Base-by-base conservation (phyloP, 345 rosid genomes). In the Camelina neglecta region DNA sequence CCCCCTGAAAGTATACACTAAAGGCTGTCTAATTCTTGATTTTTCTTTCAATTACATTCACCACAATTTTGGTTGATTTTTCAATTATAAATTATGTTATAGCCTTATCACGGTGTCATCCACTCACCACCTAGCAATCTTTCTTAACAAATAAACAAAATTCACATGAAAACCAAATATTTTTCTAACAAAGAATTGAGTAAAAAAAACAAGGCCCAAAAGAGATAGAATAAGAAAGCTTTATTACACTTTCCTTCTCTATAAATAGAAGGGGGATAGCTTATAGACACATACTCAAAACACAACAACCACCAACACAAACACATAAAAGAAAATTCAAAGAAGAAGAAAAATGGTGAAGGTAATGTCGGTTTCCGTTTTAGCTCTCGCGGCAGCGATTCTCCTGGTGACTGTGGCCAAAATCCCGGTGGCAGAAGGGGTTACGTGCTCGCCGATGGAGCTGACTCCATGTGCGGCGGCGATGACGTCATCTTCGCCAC, bases 391-490 rank as follows among this genome's bases (percentile, higher is more conserved):
- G 1, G 45, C 35, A 21, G 73, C 63, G 59, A 9, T 71, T 50
- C 63, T 75, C 24, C 45, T 79, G 9, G 15, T 74, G 31, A 48
- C 75, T 12, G 57, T 69, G 75, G 53, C 33, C 4, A 59, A 49
- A 9, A 21, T 64, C 15, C 69, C 12, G 1, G 59, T 64, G 64
- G 83, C 79, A 0, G 83, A 84, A 65, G 97, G 83, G 11, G 93
- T 71, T 76, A 85, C 81, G 0, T 91, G 97, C 54, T 82, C 51
- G 26, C 81, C 84, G 12, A 6, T 12, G 42, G 71, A 84, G 85
- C 81, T 92, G 85, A 64, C 78, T 64, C 41, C 90, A 33, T 89
- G 91, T 82, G 29, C 68, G 16, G 2, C 51, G 15, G 87, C 96
- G 6, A 16, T 85, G 49, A 74, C 61, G 8, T 73, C 86, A 11